Conservation (phyloP, 2,329 filamentous ascomycete genomes). For the Colletotrichum kahawae region DNA sequence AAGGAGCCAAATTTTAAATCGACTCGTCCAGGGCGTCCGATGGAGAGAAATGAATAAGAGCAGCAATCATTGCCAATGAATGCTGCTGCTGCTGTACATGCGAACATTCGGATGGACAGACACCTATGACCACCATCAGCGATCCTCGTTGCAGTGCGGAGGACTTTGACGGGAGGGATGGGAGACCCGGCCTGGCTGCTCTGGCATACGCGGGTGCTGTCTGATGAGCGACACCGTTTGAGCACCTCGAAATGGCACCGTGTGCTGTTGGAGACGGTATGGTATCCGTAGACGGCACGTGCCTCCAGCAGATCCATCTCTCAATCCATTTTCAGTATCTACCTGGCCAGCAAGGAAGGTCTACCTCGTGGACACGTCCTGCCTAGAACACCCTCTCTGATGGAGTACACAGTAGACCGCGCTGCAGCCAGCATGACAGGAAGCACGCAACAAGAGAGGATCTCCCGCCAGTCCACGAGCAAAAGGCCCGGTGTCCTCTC, state of each 20-base stretch:
- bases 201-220: background rate
- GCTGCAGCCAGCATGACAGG: background rate
- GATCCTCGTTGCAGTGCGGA: background rate
- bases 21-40: background rate
- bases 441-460: background rate
- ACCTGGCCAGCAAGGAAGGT: background rate
- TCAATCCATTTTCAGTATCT: background rate
- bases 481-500: background rate
- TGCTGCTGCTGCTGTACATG: background rate
- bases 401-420: background rate
- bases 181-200: background rate
- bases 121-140: background rate
- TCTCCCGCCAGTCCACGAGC: background rate
- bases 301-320: background rate
- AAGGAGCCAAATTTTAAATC: background rate
- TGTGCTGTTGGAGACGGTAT: background rate
- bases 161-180: background rate
- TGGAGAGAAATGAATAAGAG: background rate
- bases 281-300: background rate
- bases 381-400: background rate
- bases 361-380: background rate
- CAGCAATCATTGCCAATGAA: slow-evolving; percentile 10
- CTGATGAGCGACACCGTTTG: background rate
- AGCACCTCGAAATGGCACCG: background rate
- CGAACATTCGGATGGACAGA: background rate